These are phyloP conservation scores for Fusarium duplospermum DNA, from an alignment of 2,329 filamentous ascomycete species.

Conservation along the genomic window DNA sequence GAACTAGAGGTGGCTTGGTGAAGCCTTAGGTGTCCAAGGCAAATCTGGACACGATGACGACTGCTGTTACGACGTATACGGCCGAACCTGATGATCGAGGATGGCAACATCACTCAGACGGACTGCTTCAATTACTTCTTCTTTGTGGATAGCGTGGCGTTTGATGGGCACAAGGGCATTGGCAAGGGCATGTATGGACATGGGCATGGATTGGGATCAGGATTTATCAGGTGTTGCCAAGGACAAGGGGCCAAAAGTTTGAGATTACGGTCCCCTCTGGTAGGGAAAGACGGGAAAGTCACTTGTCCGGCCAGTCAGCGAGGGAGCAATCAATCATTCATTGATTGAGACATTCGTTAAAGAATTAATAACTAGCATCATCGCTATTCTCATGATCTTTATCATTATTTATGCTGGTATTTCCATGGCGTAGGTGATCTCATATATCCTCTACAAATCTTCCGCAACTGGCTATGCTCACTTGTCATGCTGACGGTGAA, in stretches of 20 bases:
- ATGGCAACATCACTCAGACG: constrained; percentile 35
- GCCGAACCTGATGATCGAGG: constrained; percentile 32
- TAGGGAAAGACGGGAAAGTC: constrained; percentile 33
- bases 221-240: background rate
- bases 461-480: background rate
- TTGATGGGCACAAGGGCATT: constrained; percentile 5
- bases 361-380: constrained; percentile 38
- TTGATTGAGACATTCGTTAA: constrained; percentile 32
- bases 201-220: constrained; percentile 3
- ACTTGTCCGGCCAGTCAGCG: constrained; percentile 18
- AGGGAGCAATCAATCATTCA: constrained; percentile 8
- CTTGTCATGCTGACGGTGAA: background rate
- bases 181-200: background rate
- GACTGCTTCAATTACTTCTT: constrained; percentile 18
- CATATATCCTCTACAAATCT: background rate
- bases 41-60: constrained; percentile 21
- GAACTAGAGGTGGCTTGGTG: constrained; percentile 24
- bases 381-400: constrained; percentile 34
- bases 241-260: constrained; percentile 17
- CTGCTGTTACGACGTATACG: constrained; percentile 33
- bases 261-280: constrained; percentile 38
- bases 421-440: constrained; percentile 4
- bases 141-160: constrained; percentile 41
- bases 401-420: constrained; percentile 8
- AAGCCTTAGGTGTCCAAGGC: constrained; percentile 4